Conservation (phyloP, 176 grass and related monocot genomes). For the Oropetium thomaeum region DNA sequence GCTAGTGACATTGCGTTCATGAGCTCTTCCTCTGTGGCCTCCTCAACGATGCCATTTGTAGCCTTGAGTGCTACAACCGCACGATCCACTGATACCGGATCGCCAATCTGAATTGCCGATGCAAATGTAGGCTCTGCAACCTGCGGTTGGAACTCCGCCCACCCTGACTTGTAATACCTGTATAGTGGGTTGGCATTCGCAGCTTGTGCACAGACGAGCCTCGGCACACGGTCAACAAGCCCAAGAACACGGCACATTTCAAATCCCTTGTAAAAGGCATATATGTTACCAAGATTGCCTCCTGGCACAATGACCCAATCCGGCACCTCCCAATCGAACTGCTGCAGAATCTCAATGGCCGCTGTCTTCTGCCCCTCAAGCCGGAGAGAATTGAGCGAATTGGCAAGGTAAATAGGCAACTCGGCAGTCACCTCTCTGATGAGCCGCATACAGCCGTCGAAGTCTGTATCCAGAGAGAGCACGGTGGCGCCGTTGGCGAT, state of each 20-base stretch:
- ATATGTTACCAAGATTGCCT: slow-evolving; percentile 91
- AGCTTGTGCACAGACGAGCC: slow-evolving; percentile 82
- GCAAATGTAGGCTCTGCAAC: slow-evolving; percentile 69
- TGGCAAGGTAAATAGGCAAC: slow-evolving; percentile 86
- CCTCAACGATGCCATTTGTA: slow-evolving; percentile 78
- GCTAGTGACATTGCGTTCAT: slow-evolving; percentile 97
- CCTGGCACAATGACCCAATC: slow-evolving; percentile 92
- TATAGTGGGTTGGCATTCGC: slow-evolving; percentile 84
- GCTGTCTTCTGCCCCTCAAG: slow-evolving; percentile 90
- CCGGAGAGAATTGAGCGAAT: slow-evolving; percentile 82
- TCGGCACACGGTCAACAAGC: slow-evolving; percentile 68
- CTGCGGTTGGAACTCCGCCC: slow-evolving; percentile 68
- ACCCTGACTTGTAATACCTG: slow-evolving; percentile 78
- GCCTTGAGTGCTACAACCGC: slow-evolving; percentile 65
- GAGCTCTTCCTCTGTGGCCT: slow-evolving; percentile 89
- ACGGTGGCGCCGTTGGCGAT: slow-evolving; percentile 96
- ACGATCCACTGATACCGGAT: slow-evolving; percentile 74
- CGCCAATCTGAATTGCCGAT: slow-evolving; percentile 82
- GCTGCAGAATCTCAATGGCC: slow-evolving; percentile 93
- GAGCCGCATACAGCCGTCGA: slow-evolving; percentile 91
- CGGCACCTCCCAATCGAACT: slow-evolving; percentile 96
- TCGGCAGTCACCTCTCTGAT: slow-evolving; percentile 92
- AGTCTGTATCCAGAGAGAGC: slow-evolving; percentile 85
- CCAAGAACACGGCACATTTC: slow-evolving; percentile 90
- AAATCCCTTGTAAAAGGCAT: slow-evolving; percentile 96